Percentiles rank a stretch among this genome's conserved stretches.
Evolutionary conservation across 1,139 yeast genomes (phyloP).

Genomic region (Lizanozyma gosingica): DNA sequence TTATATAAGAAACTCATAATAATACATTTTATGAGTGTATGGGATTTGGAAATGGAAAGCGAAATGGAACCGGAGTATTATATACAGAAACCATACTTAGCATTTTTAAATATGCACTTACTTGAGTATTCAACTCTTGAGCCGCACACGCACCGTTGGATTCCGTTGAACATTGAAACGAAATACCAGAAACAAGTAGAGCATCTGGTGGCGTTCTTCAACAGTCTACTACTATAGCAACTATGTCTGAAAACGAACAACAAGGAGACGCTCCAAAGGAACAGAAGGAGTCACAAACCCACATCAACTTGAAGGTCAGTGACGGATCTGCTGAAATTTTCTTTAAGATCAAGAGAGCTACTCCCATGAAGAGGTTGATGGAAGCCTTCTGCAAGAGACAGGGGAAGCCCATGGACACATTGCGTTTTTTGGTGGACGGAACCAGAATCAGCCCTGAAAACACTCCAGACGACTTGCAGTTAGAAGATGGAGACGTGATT

Average conservation of each 20-base stretch:
- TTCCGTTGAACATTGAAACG: too few species aligned
- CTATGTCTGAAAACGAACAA: conserved; percentile 31
- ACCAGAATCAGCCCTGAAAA: conserved; percentile 80
- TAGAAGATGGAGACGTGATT: conserved; percentile 92
- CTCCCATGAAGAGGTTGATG: conserved; percentile 91
- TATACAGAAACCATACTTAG: too few species aligned
- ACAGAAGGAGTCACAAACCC: conserved; percentile 61
- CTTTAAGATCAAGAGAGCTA: conserved; percentile 89
- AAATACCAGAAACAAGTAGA: too few species aligned
- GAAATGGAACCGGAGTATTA: too few species aligned
- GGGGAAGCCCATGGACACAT: conserved; percentile 74
- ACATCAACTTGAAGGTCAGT: conserved; percentile 87
- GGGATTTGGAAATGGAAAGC: too few species aligned
- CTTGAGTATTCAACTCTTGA: too few species aligned
- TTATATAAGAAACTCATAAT: too few species aligned
- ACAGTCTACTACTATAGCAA: too few species aligned
- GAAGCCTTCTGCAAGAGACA: conserved; percentile 98
- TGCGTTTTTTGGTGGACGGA: conserved; percentile 91
- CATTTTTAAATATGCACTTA: too few species aligned
- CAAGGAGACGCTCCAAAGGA: conserved; percentile 30
- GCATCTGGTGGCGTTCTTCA: too few species aligned
- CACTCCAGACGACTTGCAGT: conserved; percentile 86
- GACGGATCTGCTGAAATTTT: conserved; percentile 91
- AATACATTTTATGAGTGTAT: too few species aligned
- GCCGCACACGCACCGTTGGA: too few species aligned